A percentile compares a stretch with the other conserved stretches of the same genome.
phyloP scores from a whole-genome alignment of 495 filamentous ascomycete genomes.

The Ascobolus immersus region DNA sequence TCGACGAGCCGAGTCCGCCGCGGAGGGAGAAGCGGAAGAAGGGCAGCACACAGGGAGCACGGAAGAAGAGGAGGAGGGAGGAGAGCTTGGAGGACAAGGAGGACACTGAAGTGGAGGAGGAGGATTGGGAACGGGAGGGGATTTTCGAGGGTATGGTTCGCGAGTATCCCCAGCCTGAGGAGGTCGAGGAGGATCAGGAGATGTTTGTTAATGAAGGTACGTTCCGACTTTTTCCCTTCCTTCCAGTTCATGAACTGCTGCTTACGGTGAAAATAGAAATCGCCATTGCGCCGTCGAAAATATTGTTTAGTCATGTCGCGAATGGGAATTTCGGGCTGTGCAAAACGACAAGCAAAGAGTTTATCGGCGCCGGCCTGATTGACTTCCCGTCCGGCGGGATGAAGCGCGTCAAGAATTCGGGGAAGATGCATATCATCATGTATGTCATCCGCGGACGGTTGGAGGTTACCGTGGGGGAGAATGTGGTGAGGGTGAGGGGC shows the following conservation, averaged over 20 bases:
- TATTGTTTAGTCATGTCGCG: slow-evolving; percentile 49
- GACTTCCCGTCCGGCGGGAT: slow-evolving; percentile 56
- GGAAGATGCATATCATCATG: slow-evolving; percentile 88
- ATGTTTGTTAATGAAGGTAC: no score
- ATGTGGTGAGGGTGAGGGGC: slow-evolving; percentile 55
- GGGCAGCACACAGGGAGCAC: slow-evolving; percentile 23
- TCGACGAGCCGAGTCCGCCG: slow-evolving; percentile 19
- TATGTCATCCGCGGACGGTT: slow-evolving; percentile 64
- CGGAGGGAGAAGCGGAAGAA: no score
- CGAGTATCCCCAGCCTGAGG: no score
- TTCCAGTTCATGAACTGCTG: no score
- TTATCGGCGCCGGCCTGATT: slow-evolving; percentile 70
- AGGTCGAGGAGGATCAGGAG: no score
- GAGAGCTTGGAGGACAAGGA: slow-evolving; percentile 26
- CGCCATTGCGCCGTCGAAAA: slow-evolving; percentile 47
- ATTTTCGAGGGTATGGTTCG: no score
- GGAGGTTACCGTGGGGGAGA: slow-evolving; percentile 49
- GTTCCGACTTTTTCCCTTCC: no score
- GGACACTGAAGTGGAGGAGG: slow-evolving; percentile 17
- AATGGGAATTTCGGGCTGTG: slow-evolving; percentile 58
- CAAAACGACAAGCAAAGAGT: slow-evolving; percentile 57
- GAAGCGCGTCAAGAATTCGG: slow-evolving; percentile 70
- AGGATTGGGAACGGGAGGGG: slow-evolving; percentile 15
- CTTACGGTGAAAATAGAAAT: slow-evolving; percentile 32
- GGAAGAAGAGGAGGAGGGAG: slow-evolving; percentile 21